Conservation (phyloP, 352 stramenopile genomes). For the Phytophthora ohioensis region DNA sequence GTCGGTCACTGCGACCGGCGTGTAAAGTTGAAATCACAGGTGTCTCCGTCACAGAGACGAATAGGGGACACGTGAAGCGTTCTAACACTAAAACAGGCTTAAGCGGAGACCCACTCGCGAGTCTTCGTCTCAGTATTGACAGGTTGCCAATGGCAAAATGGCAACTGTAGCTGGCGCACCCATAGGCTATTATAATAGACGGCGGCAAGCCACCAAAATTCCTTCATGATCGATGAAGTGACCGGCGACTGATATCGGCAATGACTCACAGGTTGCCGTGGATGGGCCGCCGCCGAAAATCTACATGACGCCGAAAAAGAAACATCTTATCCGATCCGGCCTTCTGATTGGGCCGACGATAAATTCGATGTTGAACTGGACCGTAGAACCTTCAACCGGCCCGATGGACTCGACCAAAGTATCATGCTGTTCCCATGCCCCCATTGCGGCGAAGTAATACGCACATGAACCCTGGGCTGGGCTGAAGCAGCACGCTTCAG, state of each 20-base stretch:
- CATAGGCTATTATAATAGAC: no score
- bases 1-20: conserved; percentile 8
- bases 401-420: conserved; percentile 19
- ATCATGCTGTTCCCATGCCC: not conserved
- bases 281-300: conserved; percentile 26
- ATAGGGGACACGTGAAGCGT: conserved; percentile 13
- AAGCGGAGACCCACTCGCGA: conserved; percentile 8
- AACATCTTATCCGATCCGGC: conserved; percentile 19
- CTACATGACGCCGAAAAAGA: conserved; percentile 29
- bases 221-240: conserved; percentile 5
- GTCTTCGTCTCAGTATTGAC: not conserved
- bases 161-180: not conserved
- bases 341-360: conserved; percentile 15
- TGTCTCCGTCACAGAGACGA: not conserved
- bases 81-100: not conserved
- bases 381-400: conserved; percentile 8
- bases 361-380: conserved; percentile 35
- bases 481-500: not conserved
- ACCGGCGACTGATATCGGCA: conserved; percentile 29
- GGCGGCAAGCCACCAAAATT: conserved; percentile 15
- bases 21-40: not conserved
- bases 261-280: conserved; percentile 25
- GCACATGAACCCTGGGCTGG: not conserved
- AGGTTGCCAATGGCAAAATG: not conserved
- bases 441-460: conserved; percentile 6